These are phyloP conservation scores for Verticillium zaregamsianum DNA, from an alignment of 2,329 filamentous ascomycete species.

Conservation along the genomic window DNA sequence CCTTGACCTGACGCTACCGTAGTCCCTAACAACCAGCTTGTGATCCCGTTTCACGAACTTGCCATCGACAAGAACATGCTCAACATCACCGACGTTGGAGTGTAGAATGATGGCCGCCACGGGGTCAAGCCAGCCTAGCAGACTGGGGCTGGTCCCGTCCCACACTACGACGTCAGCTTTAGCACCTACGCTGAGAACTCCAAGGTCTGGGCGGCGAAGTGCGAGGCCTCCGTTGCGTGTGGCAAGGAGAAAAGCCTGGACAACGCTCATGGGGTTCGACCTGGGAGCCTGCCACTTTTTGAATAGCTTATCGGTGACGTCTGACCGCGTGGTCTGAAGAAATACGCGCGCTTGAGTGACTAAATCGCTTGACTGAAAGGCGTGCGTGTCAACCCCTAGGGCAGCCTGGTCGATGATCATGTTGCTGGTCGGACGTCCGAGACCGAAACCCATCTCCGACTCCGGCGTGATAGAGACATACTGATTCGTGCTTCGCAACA, in stretches of 20 bases:
- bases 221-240: constrained; percentile 48
- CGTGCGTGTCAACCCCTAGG: constrained; percentile 51
- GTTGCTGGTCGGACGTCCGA: constrained; percentile 36
- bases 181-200: constrained; percentile 41
- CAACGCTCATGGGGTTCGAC: constrained; percentile 45
- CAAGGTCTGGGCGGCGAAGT: constrained; percentile 44
- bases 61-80: constrained; percentile 45
- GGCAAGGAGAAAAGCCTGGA: constrained; percentile 51
- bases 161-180: constrained; percentile 52
- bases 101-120: constrained; percentile 53
- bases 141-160: constrained; percentile 38
- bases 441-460: constrained; percentile 53
- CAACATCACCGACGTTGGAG: constrained; percentile 46
- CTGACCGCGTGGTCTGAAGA: constrained; percentile 39
- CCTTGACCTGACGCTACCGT: constrained; percentile 20
- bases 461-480: constrained; percentile 54
- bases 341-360: constrained; percentile 48
- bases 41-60: constrained; percentile 41
- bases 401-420: constrained; percentile 43
- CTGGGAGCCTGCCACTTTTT: constrained; percentile 34
- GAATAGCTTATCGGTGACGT: constrained; percentile 30
- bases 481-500: constrained; percentile 44
- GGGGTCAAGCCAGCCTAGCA: constrained; percentile 51
- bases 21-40: constrained; percentile 24
- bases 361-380: constrained; percentile 44